Percentiles rank a stretch among this genome's conserved stretches.
These are phyloP conservation scores for Pneumocystis carinii DNA, from an alignment of 1,139 yeast genomes.

Conservation along the genomic window DNA sequence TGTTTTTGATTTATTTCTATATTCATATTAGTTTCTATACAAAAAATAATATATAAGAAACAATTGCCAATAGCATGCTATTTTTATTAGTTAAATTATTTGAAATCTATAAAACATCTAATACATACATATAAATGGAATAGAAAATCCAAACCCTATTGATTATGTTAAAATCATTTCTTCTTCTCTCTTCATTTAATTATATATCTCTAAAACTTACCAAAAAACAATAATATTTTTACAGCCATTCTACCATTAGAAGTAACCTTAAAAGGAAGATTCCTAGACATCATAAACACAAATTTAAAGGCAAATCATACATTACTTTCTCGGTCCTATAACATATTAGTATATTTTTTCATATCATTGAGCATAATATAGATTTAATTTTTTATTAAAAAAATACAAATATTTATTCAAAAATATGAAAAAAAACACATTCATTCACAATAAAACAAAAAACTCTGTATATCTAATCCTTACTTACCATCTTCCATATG, in stretches of 20 bases:
- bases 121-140: neutral
- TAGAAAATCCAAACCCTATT: neutral
- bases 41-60: neutral
- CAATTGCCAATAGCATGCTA: neutral
- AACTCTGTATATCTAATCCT: neutral
- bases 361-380: neutral
- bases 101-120: neutral
- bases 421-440: neutral
- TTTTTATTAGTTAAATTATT: neutral
- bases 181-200: neutral
- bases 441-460: neutral
- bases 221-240: neutral
- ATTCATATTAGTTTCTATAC: neutral
- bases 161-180: neutral
- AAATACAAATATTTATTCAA: neutral
- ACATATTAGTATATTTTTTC: neutral
- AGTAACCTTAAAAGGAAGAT: neutral
- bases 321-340: neutral
- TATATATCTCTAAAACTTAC: neutral
- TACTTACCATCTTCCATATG: neutral
- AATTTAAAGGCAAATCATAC: neutral
- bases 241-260: neutral
- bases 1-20: neutral
- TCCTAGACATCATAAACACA: neutral
- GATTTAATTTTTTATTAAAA: neutral